Percentiles rank a stretch among this genome's conserved stretches.
Conservation (phyloP, 2,329 filamentous ascomycete genomes). For the Exophiala alcalophila region DNA sequence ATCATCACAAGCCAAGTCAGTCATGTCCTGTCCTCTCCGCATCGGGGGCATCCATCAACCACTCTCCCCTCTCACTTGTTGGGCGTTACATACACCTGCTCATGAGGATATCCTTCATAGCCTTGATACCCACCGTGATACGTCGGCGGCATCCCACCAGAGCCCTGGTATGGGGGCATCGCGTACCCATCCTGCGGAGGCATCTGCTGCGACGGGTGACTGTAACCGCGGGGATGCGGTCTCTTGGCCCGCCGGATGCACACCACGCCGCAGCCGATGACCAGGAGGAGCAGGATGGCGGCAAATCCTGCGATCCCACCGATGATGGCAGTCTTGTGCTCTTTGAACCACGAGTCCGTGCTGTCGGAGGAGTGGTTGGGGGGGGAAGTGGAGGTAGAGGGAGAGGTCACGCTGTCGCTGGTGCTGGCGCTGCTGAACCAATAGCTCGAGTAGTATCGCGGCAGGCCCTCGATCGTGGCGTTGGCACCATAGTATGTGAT, state of each 20-base stretch:
- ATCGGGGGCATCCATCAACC: too few relatives aligned
- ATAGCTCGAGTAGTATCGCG: conserved; percentile 10
- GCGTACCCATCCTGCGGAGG: not conserved
- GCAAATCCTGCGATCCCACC: conserved; percentile 7
- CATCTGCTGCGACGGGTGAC: conserved; percentile 1
- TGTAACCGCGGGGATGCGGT: not conserved
- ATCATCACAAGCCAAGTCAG: too few relatives aligned
- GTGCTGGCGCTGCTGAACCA: conserved; percentile 7
- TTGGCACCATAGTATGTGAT: conserved; percentile 7
- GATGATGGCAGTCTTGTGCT: conserved; percentile 4
- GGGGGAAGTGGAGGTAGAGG: conserved; percentile 1
- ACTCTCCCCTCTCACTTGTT: conserved; percentile 3
- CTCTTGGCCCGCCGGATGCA: conserved; percentile 1
- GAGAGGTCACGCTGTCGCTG: not conserved
- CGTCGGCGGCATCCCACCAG: not conserved
- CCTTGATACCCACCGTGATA: not conserved
- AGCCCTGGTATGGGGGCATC: not conserved
- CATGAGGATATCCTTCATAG: conserved; percentile 1
- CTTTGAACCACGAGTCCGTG: conserved; percentile 4
- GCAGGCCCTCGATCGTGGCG: not conserved
- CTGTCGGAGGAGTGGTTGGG: not conserved
- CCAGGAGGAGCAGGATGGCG: conserved; percentile 1
- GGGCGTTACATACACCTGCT: conserved; percentile 1
- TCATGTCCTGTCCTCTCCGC: too few relatives aligned
- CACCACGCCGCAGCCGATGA: conserved; percentile 4